Evolutionary conservation across 805 yeast genomes (phyloP).

Genomic region (Ogataea paradorogensis): DNA sequence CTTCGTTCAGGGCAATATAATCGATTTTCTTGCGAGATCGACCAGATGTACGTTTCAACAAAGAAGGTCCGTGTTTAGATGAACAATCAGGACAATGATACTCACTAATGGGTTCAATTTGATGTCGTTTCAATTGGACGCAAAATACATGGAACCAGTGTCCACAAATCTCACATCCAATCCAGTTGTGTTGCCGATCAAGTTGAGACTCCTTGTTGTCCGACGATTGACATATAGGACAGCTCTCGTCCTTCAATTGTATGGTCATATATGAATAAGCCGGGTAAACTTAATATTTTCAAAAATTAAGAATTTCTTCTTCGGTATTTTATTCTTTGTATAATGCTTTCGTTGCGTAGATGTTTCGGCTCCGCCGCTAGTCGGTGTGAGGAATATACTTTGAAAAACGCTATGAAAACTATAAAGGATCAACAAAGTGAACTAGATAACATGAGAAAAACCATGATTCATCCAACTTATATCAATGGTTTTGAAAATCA

Average conservation of each 20-base stretch:
- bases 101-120: slow-evolving; percentile 38
- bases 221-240: slow-evolving; percentile 21
- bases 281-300: slow-evolving; percentile 9
- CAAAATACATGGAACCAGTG: slow-evolving; percentile 58
- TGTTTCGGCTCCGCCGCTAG: slow-evolving; percentile 11
- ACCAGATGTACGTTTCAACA: slow-evolving; percentile 49
- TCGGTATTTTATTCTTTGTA: background rate
- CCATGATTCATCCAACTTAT: slow-evolving; percentile 34
- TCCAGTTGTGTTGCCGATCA: slow-evolving; percentile 38
- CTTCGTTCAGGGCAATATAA: slow-evolving; percentile 76
- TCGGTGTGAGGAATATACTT: slow-evolving; percentile 11
- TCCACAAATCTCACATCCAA: slow-evolving; percentile 53
- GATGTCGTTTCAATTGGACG: slow-evolving; percentile 35
- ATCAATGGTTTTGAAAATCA: slow-evolving; percentile 48
- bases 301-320: background rate
- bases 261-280: slow-evolving; percentile 2
- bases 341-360: slow-evolving; percentile 10
- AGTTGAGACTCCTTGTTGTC: slow-evolving; percentile 4
- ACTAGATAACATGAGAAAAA: slow-evolving; percentile 21
- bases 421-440: slow-evolving; percentile 22
- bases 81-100: slow-evolving; percentile 58
- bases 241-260: slow-evolving; percentile 13
- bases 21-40: slow-evolving; percentile 60
- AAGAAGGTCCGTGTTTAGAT: slow-evolving; percentile 45
- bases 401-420: slow-evolving; percentile 21